Base-by-base conservation (phyloP, 345 rosid species). In the Balakata baccata region DNA sequence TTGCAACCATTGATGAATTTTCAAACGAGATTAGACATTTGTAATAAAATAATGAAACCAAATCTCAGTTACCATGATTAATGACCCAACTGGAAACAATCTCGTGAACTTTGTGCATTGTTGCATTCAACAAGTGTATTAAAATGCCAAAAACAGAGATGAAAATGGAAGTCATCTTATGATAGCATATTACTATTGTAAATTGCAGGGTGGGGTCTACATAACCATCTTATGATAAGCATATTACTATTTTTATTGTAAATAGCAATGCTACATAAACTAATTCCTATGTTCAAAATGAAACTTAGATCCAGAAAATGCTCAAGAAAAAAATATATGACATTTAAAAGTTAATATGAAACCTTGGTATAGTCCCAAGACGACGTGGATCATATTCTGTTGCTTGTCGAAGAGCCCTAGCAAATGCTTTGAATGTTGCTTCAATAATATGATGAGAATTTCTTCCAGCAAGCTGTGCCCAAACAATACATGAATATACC, bases 401-500 rank as follows among this genome's bases (percentile, higher is more conserved):
- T 64, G 98, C 99, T 77, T 88, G 93, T 67, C 97, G 85, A 62
- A 95, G 89, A 76, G 99, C 99, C 80, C 98, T 95, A 39, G 97
- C 94, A 78, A 92, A 95, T 65, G 98, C 97, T 84, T 95, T 95
- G 80, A 95, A 95, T 18, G 97, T 92, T 67, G 99, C 99, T 86
- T 92, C 98, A 56, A 89, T 87, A 54, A 92, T 91, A 75, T 92
- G 99, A 79, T 95, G 99, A 66, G 98, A 91, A 78, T 92, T 92
- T 76, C 70, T 88, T 63, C 98, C 98, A 64, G 93, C 92, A 81
- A 90, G 96, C 99, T 95, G 88, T 64, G 34, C 29, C 13, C 74
- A 76, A 68, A 41, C 78, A 70, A 58, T 20, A 66, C 45, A 37
- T 39, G 22, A 62, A 69, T 43, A 59, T 62, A 14, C 23, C 25